Conservation (phyloP, 208 protist species). For the Kentomonas sorsogonicus region DNA sequence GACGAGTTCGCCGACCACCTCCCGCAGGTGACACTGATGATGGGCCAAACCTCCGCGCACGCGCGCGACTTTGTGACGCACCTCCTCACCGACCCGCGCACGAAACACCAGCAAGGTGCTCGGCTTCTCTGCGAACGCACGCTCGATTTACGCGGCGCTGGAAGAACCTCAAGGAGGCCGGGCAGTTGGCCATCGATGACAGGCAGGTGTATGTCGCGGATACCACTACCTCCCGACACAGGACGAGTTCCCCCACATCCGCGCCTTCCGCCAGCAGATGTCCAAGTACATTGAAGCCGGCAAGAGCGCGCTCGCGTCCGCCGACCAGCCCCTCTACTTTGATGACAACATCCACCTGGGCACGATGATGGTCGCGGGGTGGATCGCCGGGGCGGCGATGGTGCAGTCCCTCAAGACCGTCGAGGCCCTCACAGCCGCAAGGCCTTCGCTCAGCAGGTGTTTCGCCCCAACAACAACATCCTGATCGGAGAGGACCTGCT, state of each 20-base stretch:
- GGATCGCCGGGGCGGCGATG: slow-evolving; percentile 28
- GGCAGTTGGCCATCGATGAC: slow-evolving; percentile 8
- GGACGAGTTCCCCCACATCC: slow-evolving; percentile 17
- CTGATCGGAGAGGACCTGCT: slow-evolving; percentile 41
- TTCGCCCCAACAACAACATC: slow-evolving; percentile 46
- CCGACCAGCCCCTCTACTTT: slow-evolving; percentile 8
- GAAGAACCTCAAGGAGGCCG: too few relatives aligned
- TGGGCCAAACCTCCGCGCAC: slow-evolving; percentile 15
- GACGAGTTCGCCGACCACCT: slow-evolving; percentile 29
- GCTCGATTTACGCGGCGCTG: slow-evolving; percentile 17
- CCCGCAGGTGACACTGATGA: slow-evolving; percentile 47
- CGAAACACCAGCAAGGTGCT: slow-evolving; percentile 23
- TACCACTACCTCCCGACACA: slow-evolving; percentile 26
- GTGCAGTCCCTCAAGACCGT: slow-evolving; percentile 12
- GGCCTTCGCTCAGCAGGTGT: slow-evolving; percentile 18
- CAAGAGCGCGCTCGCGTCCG: slow-evolving; percentile 11
- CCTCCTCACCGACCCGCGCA: slow-evolving; percentile 25
- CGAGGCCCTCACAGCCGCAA: slow-evolving; percentile 7
- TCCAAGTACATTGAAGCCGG: slow-evolving; percentile 24
- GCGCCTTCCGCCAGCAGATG: slow-evolving; percentile 35
- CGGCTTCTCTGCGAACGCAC: too few relatives aligned
- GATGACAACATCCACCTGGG: slow-evolving; percentile 2
- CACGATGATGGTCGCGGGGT: slow-evolving; percentile 35
- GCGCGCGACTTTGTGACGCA: slow-evolving; percentile 23
- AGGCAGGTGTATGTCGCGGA: slow-evolving; percentile 34